Conservation (phyloP, 371 early-diverging fungal genomes). For the Gilbertella persicaria region DNA sequence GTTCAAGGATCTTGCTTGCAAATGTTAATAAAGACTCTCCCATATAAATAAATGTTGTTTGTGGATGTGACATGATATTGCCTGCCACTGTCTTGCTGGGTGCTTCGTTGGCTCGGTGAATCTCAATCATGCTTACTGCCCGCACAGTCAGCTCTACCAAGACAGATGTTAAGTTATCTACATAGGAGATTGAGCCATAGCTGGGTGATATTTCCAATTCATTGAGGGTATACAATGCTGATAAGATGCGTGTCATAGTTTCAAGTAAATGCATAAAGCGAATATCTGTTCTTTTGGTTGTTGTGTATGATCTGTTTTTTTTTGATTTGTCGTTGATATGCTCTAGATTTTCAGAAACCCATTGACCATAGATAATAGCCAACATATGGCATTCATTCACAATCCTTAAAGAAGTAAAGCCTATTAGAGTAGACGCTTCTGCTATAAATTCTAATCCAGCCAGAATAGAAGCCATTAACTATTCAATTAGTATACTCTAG, state of each 20-base stretch:
- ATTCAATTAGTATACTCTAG: neutral
- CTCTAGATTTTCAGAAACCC: conserved; percentile 39
- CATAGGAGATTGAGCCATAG: neutral
- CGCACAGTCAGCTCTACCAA: conserved; percentile 41
- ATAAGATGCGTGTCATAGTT: conserved; percentile 34
- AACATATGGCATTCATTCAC: conserved; percentile 30
- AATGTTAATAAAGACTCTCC: conserved; percentile 37
- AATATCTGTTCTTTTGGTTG: conserved; percentile 30
- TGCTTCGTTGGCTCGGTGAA: conserved; percentile 10
- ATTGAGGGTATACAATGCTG: conserved; percentile 26
- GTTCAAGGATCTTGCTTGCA: conserved; percentile 39
- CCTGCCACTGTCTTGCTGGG: conserved; percentile 13
- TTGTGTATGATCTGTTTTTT: neutral
- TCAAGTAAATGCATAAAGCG: conserved; percentile 45
- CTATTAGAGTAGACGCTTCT: conserved; percentile 33
- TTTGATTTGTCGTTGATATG: conserved; percentile 21
- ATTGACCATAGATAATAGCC: conserved; percentile 40
- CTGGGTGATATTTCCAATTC: conserved; percentile 19
- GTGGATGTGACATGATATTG: conserved; percentile 45
- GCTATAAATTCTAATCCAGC: conserved; percentile 44
- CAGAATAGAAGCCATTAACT: conserved; percentile 46
- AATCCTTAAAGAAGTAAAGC: conserved; percentile 30
- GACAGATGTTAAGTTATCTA: conserved; percentile 36
- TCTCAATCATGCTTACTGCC: conserved; percentile 44
- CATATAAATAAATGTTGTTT: conserved; percentile 36